Conservation (phyloP, 2,329 filamentous ascomycete genomes). For the Metarhizium humberi region DNA sequence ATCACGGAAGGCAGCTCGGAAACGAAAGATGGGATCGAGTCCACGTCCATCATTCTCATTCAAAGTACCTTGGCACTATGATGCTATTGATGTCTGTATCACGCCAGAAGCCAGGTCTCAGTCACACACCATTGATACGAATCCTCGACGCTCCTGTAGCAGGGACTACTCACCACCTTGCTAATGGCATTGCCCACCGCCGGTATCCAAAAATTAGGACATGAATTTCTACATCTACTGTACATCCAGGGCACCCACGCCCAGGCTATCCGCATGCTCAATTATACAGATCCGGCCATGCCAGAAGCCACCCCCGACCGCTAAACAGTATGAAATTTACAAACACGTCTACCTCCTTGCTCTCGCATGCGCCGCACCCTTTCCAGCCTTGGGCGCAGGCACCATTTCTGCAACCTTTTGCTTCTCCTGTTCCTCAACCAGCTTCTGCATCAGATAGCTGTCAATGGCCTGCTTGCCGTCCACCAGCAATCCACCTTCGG, state of each 20-base stretch:
- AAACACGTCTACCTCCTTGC: conserved; percentile 2
- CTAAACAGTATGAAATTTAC: not conserved
- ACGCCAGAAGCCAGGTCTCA: too few species aligned
- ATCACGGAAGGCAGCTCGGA: too few species aligned
- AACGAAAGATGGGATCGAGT: too few species aligned
- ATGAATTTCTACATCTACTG: not conserved
- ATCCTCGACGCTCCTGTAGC: too few species aligned
- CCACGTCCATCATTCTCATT: too few species aligned
- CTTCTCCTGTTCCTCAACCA: conserved; percentile 24
- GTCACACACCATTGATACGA: too few species aligned
- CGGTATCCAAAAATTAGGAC: too few species aligned
- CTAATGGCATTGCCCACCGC: too few species aligned
- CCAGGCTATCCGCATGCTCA: not conserved
- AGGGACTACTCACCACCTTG: too few species aligned
- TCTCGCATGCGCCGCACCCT: conserved; percentile 10
- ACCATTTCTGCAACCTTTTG: conserved; percentile 23
- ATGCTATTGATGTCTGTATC: too few species aligned
- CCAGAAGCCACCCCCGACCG: not conserved
- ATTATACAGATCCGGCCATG: not conserved
- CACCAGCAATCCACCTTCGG: conserved; percentile 46
- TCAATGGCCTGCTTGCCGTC: conserved; percentile 44
- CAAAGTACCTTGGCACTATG: too few species aligned
- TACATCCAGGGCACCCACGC: not conserved
- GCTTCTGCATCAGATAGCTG: conserved; percentile 20
- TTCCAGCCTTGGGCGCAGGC: conserved; percentile 11